phyloP scores from a whole-genome alignment of 2,329 filamentous ascomycete genomes.

The Penicillium sp. region DNA sequence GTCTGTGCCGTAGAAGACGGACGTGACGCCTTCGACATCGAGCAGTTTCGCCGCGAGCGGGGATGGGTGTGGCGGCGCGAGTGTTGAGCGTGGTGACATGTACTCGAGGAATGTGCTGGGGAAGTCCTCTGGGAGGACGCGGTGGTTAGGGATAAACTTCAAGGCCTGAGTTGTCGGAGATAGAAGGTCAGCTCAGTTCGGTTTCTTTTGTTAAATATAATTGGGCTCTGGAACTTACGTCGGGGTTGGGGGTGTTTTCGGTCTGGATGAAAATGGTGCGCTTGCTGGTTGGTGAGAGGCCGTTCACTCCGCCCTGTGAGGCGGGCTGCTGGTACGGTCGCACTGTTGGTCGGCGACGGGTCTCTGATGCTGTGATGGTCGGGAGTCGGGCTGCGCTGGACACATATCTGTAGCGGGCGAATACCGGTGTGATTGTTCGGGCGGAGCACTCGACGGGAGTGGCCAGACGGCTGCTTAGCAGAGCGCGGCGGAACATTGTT shows the following conservation, averaged over 20 bases:
- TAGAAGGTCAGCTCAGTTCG: neutral
- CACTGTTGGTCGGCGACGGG: constrained; percentile 46
- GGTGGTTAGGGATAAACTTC: constrained; percentile 92
- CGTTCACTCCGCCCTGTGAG: constrained; percentile 37
- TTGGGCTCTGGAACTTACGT: constrained; percentile 53
- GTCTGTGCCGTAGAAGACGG: constrained; percentile 89
- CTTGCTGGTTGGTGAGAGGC: constrained; percentile 40
- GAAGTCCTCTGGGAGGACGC: constrained; percentile 72
- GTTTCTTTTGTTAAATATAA: neutral
- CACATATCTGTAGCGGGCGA: constrained; percentile 36
- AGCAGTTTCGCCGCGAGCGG: constrained; percentile 86
- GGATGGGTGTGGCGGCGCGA: constrained; percentile 84
- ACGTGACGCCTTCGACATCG: constrained; percentile 90
- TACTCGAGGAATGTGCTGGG: constrained; percentile 85
- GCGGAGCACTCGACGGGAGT: constrained; percentile 28
- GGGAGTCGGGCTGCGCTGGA: constrained; percentile 46
- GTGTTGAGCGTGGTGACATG: constrained; percentile 79
- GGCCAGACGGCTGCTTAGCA: constrained; percentile 24
- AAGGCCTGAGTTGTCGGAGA: constrained; percentile 52
- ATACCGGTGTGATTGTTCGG: constrained; percentile 28
- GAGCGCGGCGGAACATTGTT: constrained; percentile 30
- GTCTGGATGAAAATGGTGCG: constrained; percentile 98
- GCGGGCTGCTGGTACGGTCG: constrained; percentile 42
- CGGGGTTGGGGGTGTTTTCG: constrained; percentile 88
- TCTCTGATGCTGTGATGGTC: constrained; percentile 48